Base-by-base conservation (phyloP, 2,329 filamentous ascomycete species). In the Botrytis medusae region DNA sequence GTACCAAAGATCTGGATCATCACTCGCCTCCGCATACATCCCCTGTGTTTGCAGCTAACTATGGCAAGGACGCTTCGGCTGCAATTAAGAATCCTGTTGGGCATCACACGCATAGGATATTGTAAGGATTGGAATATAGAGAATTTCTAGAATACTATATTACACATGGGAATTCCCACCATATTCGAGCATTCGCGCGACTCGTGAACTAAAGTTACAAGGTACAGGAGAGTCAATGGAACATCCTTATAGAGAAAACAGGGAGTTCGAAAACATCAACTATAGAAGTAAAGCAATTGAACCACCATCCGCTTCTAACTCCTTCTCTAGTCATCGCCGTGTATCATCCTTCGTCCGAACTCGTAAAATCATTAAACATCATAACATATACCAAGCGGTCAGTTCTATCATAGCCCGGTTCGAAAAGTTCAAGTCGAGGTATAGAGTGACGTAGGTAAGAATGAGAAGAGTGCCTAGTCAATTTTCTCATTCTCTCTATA, bases 401-500 rank as follows among this genome's bases (percentile, higher is more conserved):
- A 22, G 25, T 57, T 57, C 46, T 12, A 34, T 57, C 34, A 14
- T 68, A 68, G 34, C 51, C 64, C 34, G 57, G 25, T 68, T 68
- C 64, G 60, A 40, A 54, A 57, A 29, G 9, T 54, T 57, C 64
- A 42, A 68, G 64, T 40, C 34, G 25, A 54, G 34, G 12, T 29
- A 57, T 42, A 57, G 46, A 68, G 64, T 42, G 32, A 57, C 25
- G 29, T 68, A n/a, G 34, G 46, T 68, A 54, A 57, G 34, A 42
- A 54, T 8, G 32, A 68, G 25, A n/a, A 54, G 46, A 8, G 3
- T 40, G 46, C 4, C 18, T 57, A 68, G 16, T 18, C 34, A 54
- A 68, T 68, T 37, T 68, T 68, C 10, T 68, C 64, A 18, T 68
- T 68, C 18, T 54, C 64, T 68, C 64, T 54, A 4, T 68, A 68